Evolutionary conservation across 1,139 yeast species (phyloP).

Genomic region (Zygosaccharomyces pseudobailii): DNA sequence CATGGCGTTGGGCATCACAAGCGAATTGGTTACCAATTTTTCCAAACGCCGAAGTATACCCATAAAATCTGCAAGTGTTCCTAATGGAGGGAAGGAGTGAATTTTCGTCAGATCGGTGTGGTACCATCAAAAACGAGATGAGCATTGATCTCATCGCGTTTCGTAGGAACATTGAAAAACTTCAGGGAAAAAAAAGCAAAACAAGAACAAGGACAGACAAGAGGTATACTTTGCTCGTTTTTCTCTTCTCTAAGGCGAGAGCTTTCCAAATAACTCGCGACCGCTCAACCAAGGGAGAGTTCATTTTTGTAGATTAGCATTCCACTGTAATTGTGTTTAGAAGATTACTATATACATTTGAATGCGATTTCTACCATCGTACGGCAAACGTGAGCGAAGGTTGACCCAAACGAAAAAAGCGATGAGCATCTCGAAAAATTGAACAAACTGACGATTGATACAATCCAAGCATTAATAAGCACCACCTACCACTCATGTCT

Average conservation of each 20-base stretch:
- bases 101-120: too few species aligned
- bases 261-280: too few species aligned
- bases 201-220: not conserved
- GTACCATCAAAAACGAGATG: too few species aligned
- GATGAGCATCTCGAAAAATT: not conserved
- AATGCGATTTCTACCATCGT: conserved; percentile 5
- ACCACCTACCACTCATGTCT: conserved; percentile 18
- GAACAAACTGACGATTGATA: too few species aligned
- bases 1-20: not conserved
- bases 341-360: not conserved
- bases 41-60: conserved; percentile 5
- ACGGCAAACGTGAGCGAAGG: not conserved
- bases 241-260: too few species aligned
- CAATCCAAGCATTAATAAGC: not conserved
- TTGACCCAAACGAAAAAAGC: not conserved
- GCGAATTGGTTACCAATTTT: not conserved
- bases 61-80: not conserved
- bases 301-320: not conserved
- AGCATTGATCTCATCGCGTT: not conserved
- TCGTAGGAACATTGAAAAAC: not conserved
- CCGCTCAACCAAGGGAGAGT: too few species aligned
- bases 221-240: too few species aligned
- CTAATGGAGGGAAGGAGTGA: too few species aligned
- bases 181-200: not conserved
- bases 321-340: not conserved